Evolutionary conservation across 345 rosid genomes (phyloP), one percentile per base, ranked within the genome.

Genomic region (Firmiana major): DNA sequence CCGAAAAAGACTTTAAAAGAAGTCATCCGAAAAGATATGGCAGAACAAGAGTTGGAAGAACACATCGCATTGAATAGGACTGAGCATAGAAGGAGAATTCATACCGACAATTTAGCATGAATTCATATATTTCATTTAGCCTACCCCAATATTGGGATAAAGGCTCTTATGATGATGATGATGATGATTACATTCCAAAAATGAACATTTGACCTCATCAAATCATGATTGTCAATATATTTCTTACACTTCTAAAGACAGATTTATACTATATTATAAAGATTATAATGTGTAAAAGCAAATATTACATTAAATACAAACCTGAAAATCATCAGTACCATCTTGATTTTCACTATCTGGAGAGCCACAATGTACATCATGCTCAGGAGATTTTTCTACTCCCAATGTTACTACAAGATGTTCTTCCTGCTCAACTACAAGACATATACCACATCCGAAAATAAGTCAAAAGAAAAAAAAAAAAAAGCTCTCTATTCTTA

Each of bases 321-420:
- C 93, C 88, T 83, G 86, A 79, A 78, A 43, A 79, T 83, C 88
- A 78, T 87, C 87, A 69, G 79, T 77, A 71, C 78, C 90, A 80
- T 70, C 79, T 59, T 66, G 84, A 55, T 84, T 88, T 85, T 90
- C 90, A 73, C 78, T 75, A 74, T 76, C 88, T 70, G 84, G 62
- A 60, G 84, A 84, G 40, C 76, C 85, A 83, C 55, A 75, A 69
- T 73, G 82, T 42, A 42, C 68, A 62, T 67, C 88, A 80, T 86
- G 85, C 74, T 84, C 89, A 34, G 75, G 77, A 78, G 80, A 65
- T 55, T 82, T 82, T 66, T 83, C 89, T 62, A 73, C 89, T 83
- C 78, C 86, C 13, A 78, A 71, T 66, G 79, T 63, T 75, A 63
- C 86, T 70, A 53, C 76, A 81, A 75, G 71, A 69, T n/a, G 76